phyloP scores from a whole-genome alignment of 495 filamentous ascomycete genomes.

The Recurvomyces mirabilis region DNA sequence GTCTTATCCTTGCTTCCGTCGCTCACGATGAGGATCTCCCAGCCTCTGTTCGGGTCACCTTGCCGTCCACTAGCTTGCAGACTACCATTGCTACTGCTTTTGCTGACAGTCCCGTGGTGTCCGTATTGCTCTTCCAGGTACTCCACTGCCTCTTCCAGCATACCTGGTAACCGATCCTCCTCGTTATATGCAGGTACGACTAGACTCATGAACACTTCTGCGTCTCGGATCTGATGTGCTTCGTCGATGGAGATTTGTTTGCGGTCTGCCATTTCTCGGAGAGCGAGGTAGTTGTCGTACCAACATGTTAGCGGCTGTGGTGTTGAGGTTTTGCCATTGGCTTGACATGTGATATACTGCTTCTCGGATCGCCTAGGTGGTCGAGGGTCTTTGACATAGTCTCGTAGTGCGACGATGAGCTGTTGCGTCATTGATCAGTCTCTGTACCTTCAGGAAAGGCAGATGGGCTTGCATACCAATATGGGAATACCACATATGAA shows the following conservation, averaged over 20 bases:
- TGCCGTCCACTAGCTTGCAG: slow-evolving; percentile 14
- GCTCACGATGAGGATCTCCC: slow-evolving; percentile 91
- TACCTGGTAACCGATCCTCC: slow-evolving; percentile 63
- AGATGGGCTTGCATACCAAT: slow-evolving; percentile 17
- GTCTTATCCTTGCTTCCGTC: slow-evolving; percentile 88
- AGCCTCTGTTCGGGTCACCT: slow-evolving; percentile 42
- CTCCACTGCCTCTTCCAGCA: slow-evolving; percentile 82
- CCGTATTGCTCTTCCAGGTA: slow-evolving; percentile 71
- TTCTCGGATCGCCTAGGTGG: slow-evolving; percentile 66
- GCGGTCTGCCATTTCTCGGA: slow-evolving; percentile 36
- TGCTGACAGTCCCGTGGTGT: slow-evolving; percentile 27
- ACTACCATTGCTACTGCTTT: slow-evolving; percentile 15
- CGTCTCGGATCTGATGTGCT: slow-evolving; percentile 32
- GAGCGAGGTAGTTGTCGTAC: slow-evolving; percentile 56
- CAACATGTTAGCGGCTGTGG: slow-evolving; percentile 67
- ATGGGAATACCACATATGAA: slow-evolving; percentile 12
- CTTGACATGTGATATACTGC: slow-evolving; percentile 62
- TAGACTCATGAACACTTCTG: slow-evolving; percentile 65
- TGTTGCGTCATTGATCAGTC: slow-evolving; percentile 23
- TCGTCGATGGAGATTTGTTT: slow-evolving; percentile 32
- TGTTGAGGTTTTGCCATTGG: slow-evolving; percentile 48
- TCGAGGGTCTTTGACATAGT: slow-evolving; percentile 74
- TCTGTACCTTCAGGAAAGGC: slow-evolving; percentile 4
- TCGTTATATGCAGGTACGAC: slow-evolving; percentile 97
- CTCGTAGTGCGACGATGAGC: slow-evolving; percentile 59